Percentiles rank a stretch among this genome's conserved stretches.
These are phyloP conservation scores for Trametes sanguinea DNA, from an alignment of 768 basidiomycete species.

Conservation along the genomic window DNA sequence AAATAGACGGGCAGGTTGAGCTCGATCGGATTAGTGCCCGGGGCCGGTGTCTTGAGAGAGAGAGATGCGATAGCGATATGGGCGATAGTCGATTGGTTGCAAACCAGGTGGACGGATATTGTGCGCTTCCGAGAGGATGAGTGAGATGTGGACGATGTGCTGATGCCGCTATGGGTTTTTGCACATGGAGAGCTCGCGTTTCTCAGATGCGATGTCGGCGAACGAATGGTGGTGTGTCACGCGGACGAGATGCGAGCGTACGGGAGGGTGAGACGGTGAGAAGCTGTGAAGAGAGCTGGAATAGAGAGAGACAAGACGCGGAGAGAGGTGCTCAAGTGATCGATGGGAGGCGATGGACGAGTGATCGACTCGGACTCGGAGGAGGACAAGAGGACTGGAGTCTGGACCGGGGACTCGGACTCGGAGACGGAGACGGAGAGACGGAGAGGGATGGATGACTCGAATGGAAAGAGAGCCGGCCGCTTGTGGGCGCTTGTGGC, in stretches of 20 bases:
- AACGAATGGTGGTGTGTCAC: background rate
- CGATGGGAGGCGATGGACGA: constrained; percentile 1
- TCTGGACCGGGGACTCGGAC: too few species aligned
- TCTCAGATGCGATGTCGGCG: background rate
- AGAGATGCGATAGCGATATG: background rate
- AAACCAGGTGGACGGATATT: background rate
- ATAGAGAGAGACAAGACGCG: background rate
- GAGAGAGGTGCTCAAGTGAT: background rate
- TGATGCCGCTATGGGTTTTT: too few species aligned
- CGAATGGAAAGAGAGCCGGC: constrained; percentile 12
- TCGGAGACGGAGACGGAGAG: too few species aligned
- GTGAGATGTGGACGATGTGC: too few species aligned
- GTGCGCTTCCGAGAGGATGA: background rate
- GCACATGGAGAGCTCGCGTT: too few species aligned
- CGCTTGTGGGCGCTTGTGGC: constrained; percentile 7
- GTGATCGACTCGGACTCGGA: background rate
- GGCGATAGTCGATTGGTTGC: background rate
- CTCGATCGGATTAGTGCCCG: background rate
- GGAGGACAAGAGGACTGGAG: background rate
- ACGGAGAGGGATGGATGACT: constrained; percentile 12
- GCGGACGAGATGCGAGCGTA: background rate
- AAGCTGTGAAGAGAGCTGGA: background rate
- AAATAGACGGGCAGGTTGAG: too few species aligned
- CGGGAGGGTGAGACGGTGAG: background rate
- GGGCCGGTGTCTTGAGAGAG: background rate